Evolutionary conservation across 139 green algal genomes (phyloP), one percentile per base, ranked within the genome.

Genomic region (Desmodesmus armatus): DNA sequence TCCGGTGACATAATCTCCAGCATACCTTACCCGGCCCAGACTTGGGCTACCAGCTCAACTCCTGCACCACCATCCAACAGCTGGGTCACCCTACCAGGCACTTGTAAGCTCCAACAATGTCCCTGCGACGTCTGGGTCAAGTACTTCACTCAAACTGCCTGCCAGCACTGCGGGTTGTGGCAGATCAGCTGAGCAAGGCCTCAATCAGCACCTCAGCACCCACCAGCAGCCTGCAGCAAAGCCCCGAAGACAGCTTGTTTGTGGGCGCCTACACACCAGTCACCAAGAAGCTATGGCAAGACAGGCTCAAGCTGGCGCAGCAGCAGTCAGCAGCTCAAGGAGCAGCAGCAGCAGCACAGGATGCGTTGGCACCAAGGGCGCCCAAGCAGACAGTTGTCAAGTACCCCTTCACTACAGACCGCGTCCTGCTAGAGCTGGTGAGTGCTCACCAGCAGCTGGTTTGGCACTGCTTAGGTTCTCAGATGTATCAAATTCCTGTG

Each of bases 351-450:
- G 53, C 27, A 67, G 33, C 29, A 83, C 21, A 43, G 53, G 43
- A 33, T 58, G 17, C 25, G 41, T 17, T 73, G 15, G 40, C 23
- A 0, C n/a, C 43, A 0, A 87, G 85, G 39, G 15, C n/a, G 17
- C 87, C 90, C 0, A 27, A 92, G 23, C 21, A 37, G 4, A 85
- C 72, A 3, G 62, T 37, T 0, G 83, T 96, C 0, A 70, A 29
- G 5, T 96, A 96, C 66, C 77, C 91, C 0, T 96, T 97, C 79
- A 87, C 71, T 7, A 92, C 41, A 0, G 90, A 96, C 72, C 65
- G 60, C 3, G 77, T 76, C 0, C 85, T 95, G 1, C 70, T 90
- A 19, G 92, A 95, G 31, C 85, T 92, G 91, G 91, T 92, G 33
- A 60, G 83, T 31, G 11, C 17, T 29, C 23, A 77, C n/a, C n/a